Evolutionary conservation across 202 grass and related monocot species (phyloP), one percentile per base, ranked within the genome.

Genomic region (Carex arenaria): DNA sequence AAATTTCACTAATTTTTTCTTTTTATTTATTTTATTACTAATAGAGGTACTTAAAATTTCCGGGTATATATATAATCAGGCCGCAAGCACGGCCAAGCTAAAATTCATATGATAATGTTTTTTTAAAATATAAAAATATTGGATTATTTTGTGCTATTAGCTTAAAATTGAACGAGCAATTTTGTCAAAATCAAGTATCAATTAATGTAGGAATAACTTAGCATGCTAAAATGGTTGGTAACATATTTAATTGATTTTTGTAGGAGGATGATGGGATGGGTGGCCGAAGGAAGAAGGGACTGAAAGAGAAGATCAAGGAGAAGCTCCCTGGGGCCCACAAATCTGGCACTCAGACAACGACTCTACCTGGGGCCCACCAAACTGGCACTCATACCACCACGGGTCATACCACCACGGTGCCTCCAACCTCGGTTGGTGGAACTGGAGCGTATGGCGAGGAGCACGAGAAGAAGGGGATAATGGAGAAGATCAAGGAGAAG

Each of bases 401-500:
- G 10, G 38, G 38, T 45, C 80, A 43, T 3, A 80, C 31, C 7
- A 49, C 18, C 38, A 22, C 42, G 1, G 7, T 8, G 6, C 40
- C 36, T 38, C 4, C 56, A 18, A 22, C 52, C 6, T 67, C 42
- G 40, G 36, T 4, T 42, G 5, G 5, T 7, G 45, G 45, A 11
- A 11, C 45, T 0, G 45, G 45, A 49, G 9, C 7, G 15, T 74
- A 49, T 34, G 53, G 85, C 30, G 83, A 55, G 47, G 20, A 70
- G 70, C 91, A 90, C 47, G 91, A 94, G 86, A 91, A 97, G 89
- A 94, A 97, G 71, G 94, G 94, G 1, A 42, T 97, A n/a, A 90
- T 97, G 84, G 89, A 80, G 13, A 97, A 92, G 88, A 92, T 97
- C 82, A 97, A 94, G 82, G 89, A 97, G 85, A 94, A 92, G 85